Evolutionary conservation across 768 basidiomycete species (phyloP), one percentile per base, ranked within the genome.

Genomic region (Porphyrellus cyaneotinctus): DNA sequence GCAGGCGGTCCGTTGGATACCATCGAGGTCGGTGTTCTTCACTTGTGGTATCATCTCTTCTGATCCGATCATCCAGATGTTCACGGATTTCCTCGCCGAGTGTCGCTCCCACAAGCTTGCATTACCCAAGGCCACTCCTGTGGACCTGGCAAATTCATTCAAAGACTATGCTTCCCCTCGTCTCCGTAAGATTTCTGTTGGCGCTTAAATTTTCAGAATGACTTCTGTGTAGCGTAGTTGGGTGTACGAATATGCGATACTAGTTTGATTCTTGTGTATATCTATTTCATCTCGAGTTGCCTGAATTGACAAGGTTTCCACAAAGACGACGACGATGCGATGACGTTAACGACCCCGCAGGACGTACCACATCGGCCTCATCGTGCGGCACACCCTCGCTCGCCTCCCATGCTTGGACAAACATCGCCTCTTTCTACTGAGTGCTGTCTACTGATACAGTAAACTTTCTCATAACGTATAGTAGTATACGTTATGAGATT

Each of bases 1-100:
- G 90, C 93, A 24, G 95, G 97, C 36, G 95, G 95, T n/a, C 97
- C 97, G 39, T 80, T 98, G 52, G 97, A 98, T 69, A 98, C 97
- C 4, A 97, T 98, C 55, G 93, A 95, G 83, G 92, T 91, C 51
- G 45, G 81, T 70, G 13, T 2, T 32, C 18, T 11, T 24, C 18
- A 13, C 32, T 31, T 17, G 17, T 5, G n/a, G 13, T 38, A 2
- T 5, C 18, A 14, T n/a, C n/a, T 20, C n/a, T n/a, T 43, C 35
- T 54, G 35, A 39, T 54, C 36, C 31, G 18, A 45, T 47, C 24
- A 39, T 47, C 3, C 51, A 91, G 89, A 97, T 97, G 94, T 95
- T 95, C 73, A 85, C 88, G 49, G 93, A 95, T 69, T 95, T 95
- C 67, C 76, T 95, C 17, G 69, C 77, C 43, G 88, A 93, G 68